Evolutionary conservation across 495 filamentous ascomycete genomes (phyloP).

Genomic region (Penicillium simplicissimum): DNA sequence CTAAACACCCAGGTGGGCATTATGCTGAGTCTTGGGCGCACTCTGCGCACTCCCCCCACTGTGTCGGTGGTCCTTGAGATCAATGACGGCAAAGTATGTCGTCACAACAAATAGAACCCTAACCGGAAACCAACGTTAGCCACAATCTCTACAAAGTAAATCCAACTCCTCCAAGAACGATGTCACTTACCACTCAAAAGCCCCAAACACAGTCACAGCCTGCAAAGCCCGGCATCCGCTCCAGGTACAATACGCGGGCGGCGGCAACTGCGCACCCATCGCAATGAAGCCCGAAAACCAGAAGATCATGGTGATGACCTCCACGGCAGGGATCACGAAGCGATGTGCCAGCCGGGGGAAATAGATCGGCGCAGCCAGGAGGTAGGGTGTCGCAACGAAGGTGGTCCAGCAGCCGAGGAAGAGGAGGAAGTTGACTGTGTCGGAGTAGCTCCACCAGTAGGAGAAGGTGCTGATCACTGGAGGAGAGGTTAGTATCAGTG

Average conservation of each 20-base stretch:
- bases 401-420: constrained; percentile 74
- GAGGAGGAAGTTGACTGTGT: constrained; percentile 67
- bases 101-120: constrained; percentile 57
- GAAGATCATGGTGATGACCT: constrained; percentile 76
- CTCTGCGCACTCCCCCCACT: constrained; percentile 24
- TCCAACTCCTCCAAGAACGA: not conserved
- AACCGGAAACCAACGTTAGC: not conserved
- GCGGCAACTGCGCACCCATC: constrained; percentile 59
- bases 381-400: constrained; percentile 62
- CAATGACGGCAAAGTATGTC: constrained; percentile 25
- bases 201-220: constrained; percentile 54
- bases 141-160: not conserved
- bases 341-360: constrained; percentile 58
- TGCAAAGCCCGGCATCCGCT: constrained; percentile 50
- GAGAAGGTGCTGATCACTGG: constrained; percentile 32
- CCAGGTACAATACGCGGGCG: constrained; percentile 45
- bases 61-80: constrained; percentile 21
- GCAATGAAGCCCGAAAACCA: constrained; percentile 87
- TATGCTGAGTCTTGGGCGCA: constrained; percentile 23
- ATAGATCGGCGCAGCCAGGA: constrained; percentile 62
- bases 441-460: constrained; percentile 33
- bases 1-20: constrained; percentile 28
- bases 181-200: constrained; percentile 56
- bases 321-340: constrained; percentile 63
- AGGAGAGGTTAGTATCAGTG: constrained; percentile 14